Base-by-base conservation (phyloP, 2,329 filamentous ascomycete genomes). In the Fusarium nurragi region DNA sequence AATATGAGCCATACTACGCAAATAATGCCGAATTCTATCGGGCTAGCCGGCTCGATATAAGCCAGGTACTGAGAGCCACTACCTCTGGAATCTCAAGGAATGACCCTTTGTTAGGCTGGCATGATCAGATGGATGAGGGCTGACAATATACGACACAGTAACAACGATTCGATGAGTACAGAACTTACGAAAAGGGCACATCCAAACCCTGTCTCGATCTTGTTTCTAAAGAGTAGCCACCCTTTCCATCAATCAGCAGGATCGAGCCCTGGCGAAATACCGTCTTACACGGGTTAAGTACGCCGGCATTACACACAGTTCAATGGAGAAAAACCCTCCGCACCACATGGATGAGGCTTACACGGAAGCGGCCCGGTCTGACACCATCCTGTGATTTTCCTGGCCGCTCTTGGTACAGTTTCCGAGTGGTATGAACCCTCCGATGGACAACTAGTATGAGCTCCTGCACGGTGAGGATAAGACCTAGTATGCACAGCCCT, bases 291-390 rank as follows among this genome's bases (percentile, higher is more conserved):
- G 18, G 34, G 36, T 18, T 38, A 19, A 6, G 11, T 14, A 18
- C 21, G 30, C 13, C 30, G 34, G n/a, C 25, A 28, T 19, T 43
- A 19, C 25, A 23, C 23, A 19, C 36, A 26, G 16, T 38, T 25
- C 11, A 23, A 22, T 21, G 32, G 38, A 36, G 32, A 30, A 45
- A 56, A 30, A 25, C 41, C 19, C 30, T 49, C 49, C 57, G 49
- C 38, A 19, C 43, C 16, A 46, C 13, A 46, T 38, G 23, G 36
- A 47, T 48, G 44, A 52, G 26, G 59, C 59, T 58, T 44, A 52
- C 37, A 43, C 43, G 58, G 49, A 50, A 62, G 46, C 58, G 57
- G 58, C 49, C 57, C 58, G 49, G 58, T 61, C 58, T 61, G 49
- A 62, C 50, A 41, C n/a, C 22, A 49, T 14, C 22, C 13, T 19